Evolutionary conservation across 106 monocot species (phyloP).

Genomic region (Hemerocallis citrina): DNA sequence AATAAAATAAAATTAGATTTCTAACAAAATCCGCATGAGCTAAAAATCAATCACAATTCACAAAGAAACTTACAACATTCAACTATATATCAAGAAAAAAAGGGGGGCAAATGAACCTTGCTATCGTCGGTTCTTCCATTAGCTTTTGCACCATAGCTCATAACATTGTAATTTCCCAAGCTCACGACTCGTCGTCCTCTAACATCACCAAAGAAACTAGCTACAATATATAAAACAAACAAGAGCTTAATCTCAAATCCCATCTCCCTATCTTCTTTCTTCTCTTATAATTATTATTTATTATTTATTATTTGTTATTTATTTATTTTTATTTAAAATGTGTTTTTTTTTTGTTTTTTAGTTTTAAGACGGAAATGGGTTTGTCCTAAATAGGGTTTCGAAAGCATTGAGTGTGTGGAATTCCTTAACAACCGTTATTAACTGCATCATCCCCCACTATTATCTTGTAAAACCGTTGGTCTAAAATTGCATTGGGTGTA

Average conservation of each 20-base stretch:
- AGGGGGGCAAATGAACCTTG: slow-evolving; percentile 7
- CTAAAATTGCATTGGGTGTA: too few species aligned
- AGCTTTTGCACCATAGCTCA: slow-evolving; percentile 17
- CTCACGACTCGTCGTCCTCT: background rate
- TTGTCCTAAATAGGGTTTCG: background rate
- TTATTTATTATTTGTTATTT: too few species aligned
- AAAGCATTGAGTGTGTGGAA: slow-evolving; percentile 1
- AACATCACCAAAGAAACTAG: background rate
- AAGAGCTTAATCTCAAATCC: slow-evolving; percentile 6
- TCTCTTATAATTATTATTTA: background rate
- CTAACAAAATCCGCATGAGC: too few species aligned
- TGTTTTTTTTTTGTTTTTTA: background rate
- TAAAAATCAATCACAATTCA: too few species aligned
- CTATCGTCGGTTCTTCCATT: slow-evolving; percentile 16
- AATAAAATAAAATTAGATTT: too few species aligned
- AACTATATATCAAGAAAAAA: background rate
- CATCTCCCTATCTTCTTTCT: background rate
- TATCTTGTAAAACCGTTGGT: too few species aligned
- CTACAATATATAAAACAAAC: background rate
- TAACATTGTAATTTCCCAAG: slow-evolving; percentile 7
- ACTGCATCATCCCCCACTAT: background rate
- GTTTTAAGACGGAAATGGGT: background rate
- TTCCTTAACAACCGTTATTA: slow-evolving; percentile 10
- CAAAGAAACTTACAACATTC: background rate
- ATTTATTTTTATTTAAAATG: too few species aligned